These are phyloP conservation scores for Phytophthora multivora DNA, from an alignment of 352 stramenopile genomes.

Conservation along the genomic window DNA sequence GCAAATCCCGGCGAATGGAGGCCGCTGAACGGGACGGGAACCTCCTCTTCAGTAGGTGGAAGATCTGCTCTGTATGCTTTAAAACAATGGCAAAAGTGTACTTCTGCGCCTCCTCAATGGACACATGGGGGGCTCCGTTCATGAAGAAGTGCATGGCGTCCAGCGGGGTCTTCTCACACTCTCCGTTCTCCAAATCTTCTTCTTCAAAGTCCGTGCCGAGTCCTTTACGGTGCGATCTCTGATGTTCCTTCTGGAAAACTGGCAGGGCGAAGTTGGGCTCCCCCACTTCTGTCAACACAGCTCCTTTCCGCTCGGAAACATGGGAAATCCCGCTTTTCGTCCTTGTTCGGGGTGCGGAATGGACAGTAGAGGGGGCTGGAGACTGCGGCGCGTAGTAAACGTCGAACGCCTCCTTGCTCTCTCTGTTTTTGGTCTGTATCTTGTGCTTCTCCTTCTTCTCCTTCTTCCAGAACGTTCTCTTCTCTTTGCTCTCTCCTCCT, in stretches of 20 bases:
- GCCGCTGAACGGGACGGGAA: constrained; percentile 74
- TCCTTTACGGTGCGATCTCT: background rate
- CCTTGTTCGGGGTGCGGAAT: constrained; percentile 17
- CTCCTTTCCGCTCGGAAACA: constrained; percentile 43
- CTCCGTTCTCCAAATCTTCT: constrained; percentile 18
- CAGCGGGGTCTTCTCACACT: constrained; percentile 13
- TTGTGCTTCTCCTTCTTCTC: constrained; percentile 15
- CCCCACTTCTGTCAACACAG: constrained; percentile 68
- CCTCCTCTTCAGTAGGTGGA: constrained; percentile 58
- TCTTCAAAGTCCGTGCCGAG: constrained; percentile 11
- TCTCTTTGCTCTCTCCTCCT: constrained; percentile 1
- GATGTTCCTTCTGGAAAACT: constrained; percentile 35
- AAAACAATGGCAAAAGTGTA: constrained; percentile 90
- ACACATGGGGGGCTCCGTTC: constrained; percentile 62
- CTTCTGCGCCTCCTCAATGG: constrained; percentile 87
- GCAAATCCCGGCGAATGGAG: constrained; percentile 72
- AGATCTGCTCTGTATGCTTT: constrained; percentile 82
- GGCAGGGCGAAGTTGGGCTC: constrained; percentile 46
- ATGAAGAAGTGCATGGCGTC: constrained; percentile 40
- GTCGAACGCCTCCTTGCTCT: constrained; percentile 14
- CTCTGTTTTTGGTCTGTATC: background rate
- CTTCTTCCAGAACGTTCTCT: constrained; percentile 10
- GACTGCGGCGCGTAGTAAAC: constrained; percentile 44
- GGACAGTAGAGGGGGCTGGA: constrained; percentile 24
- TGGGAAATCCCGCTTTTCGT: constrained; percentile 30